Percentiles rank a stretch among this genome's conserved stretches.
Evolutionary conservation across 495 filamentous ascomycete species (phyloP).

Genomic region (Aspergillus saccharolyticus): DNA sequence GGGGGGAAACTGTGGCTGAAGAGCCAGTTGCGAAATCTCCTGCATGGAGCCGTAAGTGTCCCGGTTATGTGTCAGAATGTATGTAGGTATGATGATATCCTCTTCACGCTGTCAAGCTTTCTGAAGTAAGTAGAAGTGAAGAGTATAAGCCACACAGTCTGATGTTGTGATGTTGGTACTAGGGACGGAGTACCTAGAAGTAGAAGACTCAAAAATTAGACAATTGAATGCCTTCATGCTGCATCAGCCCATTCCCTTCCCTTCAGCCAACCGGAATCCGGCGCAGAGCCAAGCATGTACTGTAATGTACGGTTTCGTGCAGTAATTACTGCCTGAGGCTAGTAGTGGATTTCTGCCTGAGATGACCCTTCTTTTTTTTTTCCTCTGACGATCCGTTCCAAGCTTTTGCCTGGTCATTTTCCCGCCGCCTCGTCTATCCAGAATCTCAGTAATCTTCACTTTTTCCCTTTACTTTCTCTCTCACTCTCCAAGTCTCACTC

Average conservation of each 20-base stretch:
- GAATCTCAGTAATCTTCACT: conserved; percentile 14
- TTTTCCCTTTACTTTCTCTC: conserved; percentile 14
- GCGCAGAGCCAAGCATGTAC: background rate
- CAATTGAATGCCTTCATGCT: background rate
- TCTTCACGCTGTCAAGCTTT: background rate
- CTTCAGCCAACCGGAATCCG: conserved; percentile 16
- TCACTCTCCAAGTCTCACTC: conserved; percentile 9
- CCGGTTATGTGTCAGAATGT: background rate
- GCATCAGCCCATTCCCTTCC: background rate
- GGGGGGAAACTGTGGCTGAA: conserved; percentile 3
- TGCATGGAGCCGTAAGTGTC: background rate
- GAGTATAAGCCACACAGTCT: background rate
- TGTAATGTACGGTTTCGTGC: conserved; percentile 7
- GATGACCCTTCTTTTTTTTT: background rate
- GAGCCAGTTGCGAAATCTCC: conserved; percentile 2
- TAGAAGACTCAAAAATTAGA: conserved; percentile 1
- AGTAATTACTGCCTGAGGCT: conserved; percentile 7
- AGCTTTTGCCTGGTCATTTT: conserved; percentile 21
- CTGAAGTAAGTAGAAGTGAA: background rate
- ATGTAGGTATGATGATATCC: background rate
- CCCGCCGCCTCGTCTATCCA: conserved; percentile 24
- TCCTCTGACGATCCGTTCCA: conserved; percentile 24
- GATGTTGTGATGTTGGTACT: background rate
- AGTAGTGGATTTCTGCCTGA: background rate
- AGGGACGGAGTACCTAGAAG: background rate